Evolutionary conservation across 1,284 basidiomycete species (phyloP).

Genomic region (Apiotrichum siamense): DNA sequence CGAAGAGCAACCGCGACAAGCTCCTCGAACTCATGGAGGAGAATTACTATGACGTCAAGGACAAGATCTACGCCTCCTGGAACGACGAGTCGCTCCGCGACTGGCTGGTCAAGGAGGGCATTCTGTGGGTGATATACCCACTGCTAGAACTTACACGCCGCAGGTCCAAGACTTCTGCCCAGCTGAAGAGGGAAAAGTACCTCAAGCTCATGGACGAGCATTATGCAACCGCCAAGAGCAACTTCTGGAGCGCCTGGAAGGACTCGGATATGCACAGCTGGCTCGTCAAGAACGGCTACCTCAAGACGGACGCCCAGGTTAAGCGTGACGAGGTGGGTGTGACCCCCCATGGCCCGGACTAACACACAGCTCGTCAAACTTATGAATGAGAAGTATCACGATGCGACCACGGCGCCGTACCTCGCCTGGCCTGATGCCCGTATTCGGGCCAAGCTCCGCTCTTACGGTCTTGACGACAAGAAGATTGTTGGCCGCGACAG

Average conservation of each 20-base stretch:
- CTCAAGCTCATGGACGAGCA: slow-evolving; percentile 65
- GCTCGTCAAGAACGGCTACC: slow-evolving; percentile 67
- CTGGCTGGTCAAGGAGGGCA: slow-evolving; percentile 50
- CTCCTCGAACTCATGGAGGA: slow-evolving; percentile 64
- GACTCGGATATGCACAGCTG: slow-evolving; percentile 70
- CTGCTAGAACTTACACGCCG: not conserved
- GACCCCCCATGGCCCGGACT: slow-evolving; percentile 43
- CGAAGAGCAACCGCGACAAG: slow-evolving; percentile 60
- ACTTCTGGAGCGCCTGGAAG: slow-evolving; percentile 65
- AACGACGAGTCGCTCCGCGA: slow-evolving; percentile 45
- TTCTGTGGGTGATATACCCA: slow-evolving; percentile 12
- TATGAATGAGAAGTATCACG: slow-evolving; percentile 47
- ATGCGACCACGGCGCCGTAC: slow-evolving; percentile 55
- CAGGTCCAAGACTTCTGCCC: slow-evolving; percentile 3
- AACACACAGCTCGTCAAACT: slow-evolving; percentile 6
- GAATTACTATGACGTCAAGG: slow-evolving; percentile 65
- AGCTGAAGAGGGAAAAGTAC: slow-evolving; percentile 7
- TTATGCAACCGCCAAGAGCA: slow-evolving; percentile 64
- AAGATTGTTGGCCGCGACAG: slow-evolving; percentile 56
- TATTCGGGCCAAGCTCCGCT: slow-evolving; percentile 72
- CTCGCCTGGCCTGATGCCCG: slow-evolving; percentile 84
- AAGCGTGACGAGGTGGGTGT: slow-evolving; percentile 57
- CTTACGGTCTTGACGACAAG: slow-evolving; percentile 63
- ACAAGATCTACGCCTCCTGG: slow-evolving; percentile 66
- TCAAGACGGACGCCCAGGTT: slow-evolving; percentile 61